Conservation (phyloP, 208 protist species). For the Leishmania turanica region DNA sequence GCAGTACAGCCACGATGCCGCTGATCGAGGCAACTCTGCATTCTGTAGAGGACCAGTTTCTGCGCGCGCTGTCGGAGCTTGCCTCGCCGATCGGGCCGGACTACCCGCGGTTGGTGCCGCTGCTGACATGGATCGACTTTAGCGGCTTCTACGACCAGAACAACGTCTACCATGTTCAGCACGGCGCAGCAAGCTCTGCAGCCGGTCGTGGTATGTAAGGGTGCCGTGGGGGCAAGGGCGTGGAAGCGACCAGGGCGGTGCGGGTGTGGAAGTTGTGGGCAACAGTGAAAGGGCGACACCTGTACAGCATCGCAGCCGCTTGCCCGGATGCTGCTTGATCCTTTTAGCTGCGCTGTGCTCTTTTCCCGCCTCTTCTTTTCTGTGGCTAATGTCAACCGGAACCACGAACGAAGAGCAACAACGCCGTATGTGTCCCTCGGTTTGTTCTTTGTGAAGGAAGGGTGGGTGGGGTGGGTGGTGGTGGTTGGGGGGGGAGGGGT, state of each 20-base stretch:
- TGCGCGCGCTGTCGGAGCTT: slow-evolving; percentile 76
- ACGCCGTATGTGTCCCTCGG: neutral
- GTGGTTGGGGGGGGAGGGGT: no score
- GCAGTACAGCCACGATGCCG: slow-evolving; percentile 50
- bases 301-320: neutral
- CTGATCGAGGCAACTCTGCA: slow-evolving; percentile 64
- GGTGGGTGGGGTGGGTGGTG: neutral
- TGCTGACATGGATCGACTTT: slow-evolving; percentile 89
- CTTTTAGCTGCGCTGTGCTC: neutral
- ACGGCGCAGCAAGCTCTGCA: slow-evolving; percentile 27
- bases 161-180: slow-evolving; percentile 85
- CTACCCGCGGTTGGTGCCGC: slow-evolving; percentile 82
- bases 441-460: neutral
- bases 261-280: neutral
- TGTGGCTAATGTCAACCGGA: neutral
- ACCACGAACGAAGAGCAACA: neutral
- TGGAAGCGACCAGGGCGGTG: neutral
- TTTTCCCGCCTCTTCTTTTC: neutral
- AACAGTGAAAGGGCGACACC: neutral
- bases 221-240: neutral
- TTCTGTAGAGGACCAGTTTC: slow-evolving; percentile 62
- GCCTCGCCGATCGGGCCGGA: slow-evolving; percentile 75
- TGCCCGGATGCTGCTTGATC: neutral
- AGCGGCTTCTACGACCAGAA: slow-evolving; percentile 84
- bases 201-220: neutral